Evolutionary conservation across 768 basidiomycete species (phyloP).

Genomic region (button mushroom (Agaricus bisporus)): DNA sequence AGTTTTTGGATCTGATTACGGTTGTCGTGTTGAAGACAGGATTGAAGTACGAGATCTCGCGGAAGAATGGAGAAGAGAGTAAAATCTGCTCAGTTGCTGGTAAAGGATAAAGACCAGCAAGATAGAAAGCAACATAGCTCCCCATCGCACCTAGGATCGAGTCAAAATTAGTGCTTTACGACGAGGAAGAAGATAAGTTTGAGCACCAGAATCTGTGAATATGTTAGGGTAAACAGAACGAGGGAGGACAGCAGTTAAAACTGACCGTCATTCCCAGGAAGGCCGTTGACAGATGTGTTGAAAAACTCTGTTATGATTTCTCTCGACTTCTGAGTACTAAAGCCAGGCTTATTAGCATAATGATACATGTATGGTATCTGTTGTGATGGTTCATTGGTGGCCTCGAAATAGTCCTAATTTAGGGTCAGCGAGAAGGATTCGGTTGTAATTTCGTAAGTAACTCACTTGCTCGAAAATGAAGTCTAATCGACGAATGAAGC

Average conservation of each 20-base stretch:
- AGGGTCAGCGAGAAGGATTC: neutral
- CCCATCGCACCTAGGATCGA: constrained; percentile 49
- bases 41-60: constrained; percentile 53
- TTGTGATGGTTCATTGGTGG: constrained; percentile 59
- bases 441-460: neutral
- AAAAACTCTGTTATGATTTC: constrained; percentile 50
- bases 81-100: constrained; percentile 56
- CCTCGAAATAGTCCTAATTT: constrained; percentile 50
- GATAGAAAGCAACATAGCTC: constrained; percentile 52
- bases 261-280: constrained; percentile 63
- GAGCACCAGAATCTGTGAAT: constrained; percentile 20
- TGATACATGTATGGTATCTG: constrained; percentile 71
- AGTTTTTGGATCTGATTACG: constrained; percentile 43
- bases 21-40: constrained; percentile 52
- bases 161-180: neutral
- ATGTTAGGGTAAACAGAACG: neutral
- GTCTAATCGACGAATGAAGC: constrained; percentile 49
- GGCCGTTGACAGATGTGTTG: constrained; percentile 48
- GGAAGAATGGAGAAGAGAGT: constrained; percentile 59
- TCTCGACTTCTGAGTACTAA: constrained; percentile 50
- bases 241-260: neutral
- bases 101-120: constrained; percentile 56
- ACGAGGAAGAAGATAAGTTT: neutral
- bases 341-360: constrained; percentile 54
- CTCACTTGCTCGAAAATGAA: constrained; percentile 50